Evolutionary conservation across 108 stramenopile genomes (phyloP), one percentile per base, ranked within the genome.

Genomic region (Ochromonas danica): DNA sequence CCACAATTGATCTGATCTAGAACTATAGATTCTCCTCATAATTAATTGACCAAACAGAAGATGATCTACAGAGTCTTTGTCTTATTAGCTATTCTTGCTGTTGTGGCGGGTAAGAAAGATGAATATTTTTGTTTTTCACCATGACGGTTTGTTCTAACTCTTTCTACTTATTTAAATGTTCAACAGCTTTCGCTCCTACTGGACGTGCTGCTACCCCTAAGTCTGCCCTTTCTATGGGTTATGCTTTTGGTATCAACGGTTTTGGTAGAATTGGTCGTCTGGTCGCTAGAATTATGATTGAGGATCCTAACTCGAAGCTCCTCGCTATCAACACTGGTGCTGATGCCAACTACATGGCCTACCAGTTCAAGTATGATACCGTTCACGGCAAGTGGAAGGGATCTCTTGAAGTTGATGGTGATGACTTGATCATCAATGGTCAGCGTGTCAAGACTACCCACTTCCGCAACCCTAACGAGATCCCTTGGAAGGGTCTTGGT

Each of bases 231-330:
- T 51, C 63, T 25, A 67, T 67, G 63, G 63, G 63, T 33, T 67
- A 67, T 36, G 63, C 63, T 35, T 67, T 67, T 67, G 86, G 86
- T 27, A 88, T 99, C 87, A 98, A 97, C 91, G 98, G 98, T 80
- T 97, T 98, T 89, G 98, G 98, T 85, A 95, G 98, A 90, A 99
- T 99, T 79, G 98, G 98, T 84, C 97, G 97, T 90, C 95, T 98
- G 71, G 96, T 98, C 65, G 96, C 96, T 83, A 22, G 95, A 83
- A 93, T 94, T 88, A 94, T 96, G 88, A 91, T 94, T 89, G 94
- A 95, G 75, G 93, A 95, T 80, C 90, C 91, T 22, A 92, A 89
- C 75, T 85, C 87, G 85, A 86, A 93, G 62, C 88, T 96, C 42
- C 91, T 89, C 82, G 92, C 87, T 71, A 95, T 98, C 91, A 98